Evolutionary conservation across 2,329 filamentous ascomycete genomes (phyloP), one percentile per base, ranked within the genome.

Genomic region (Emericellopsis cladophorae): DNA sequence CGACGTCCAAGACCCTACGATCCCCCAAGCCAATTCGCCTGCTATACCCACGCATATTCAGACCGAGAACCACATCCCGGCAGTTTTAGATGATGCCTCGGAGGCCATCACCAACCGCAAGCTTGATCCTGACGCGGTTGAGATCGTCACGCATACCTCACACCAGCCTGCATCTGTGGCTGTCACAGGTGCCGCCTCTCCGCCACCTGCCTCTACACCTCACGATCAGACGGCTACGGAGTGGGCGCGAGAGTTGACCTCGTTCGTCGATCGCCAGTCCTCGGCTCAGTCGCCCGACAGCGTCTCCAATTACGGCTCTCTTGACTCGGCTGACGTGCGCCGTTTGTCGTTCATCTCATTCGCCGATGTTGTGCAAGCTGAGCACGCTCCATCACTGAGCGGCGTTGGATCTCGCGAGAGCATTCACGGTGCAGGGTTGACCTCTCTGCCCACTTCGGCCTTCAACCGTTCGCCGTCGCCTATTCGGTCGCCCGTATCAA

Each of bases 341-440:
- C 79, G 90, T 18, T 65, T 96, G 46, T 92, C 84, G 58, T 96
- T 96, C 64, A 94, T 96, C 56, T 95, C 88, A 7, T 96, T 96
- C 60, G 89, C 90, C 45, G 90, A 96, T 53, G 87, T 96, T 9
- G 87, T 96, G 33, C 87, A 94, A 56, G 75, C 81, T 29, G 85
- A 92, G 57, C 84, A 90, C 52, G 76, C 76, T 24, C 74, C 68
- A 29, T 65, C 68, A 15, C 61, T 58, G 32, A 59, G 8, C 12
- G 40, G 16, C 16, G 56, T 62, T 31, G 69, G 74, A 37, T 79
- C 72, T 49, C 70, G 81, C 48, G 84, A 90, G 45, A 81, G 79
- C 42, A 69, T 84, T 42, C 79, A 87, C 55, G 63, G 82, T 44
- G 73, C 76, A 39, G 81, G 81, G 11, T 63, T 84, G 16, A 79